Percentiles rank a stretch among this genome's conserved stretches.
Evolutionary conservation across 2,329 filamentous ascomycete species (phyloP).

Genomic region (Leptographium procerum): DNA sequence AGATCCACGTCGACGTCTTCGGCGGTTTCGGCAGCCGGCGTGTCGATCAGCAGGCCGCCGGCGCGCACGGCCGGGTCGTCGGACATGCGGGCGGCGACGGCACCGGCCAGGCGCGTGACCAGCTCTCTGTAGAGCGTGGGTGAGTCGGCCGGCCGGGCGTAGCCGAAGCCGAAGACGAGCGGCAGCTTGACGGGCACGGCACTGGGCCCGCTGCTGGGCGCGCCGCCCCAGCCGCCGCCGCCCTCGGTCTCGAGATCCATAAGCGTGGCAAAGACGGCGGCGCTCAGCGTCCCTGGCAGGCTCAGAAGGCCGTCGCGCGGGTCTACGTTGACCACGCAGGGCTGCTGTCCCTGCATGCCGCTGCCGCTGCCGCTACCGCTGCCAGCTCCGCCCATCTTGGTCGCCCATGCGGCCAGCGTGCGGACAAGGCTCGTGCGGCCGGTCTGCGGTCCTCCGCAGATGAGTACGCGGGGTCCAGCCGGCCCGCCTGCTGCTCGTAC

Average conservation of each 20-base stretch:
- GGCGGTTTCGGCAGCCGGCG: conserved; percentile 49
- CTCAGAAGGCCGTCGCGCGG: conserved; percentile 68
- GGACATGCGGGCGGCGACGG: conserved; percentile 64
- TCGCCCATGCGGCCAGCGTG: conserved; percentile 69
- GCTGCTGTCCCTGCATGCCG: conserved; percentile 40
- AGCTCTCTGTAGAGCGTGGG: conserved; percentile 61
- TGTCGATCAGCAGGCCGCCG: conserved; percentile 78
- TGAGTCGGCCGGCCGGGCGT: conserved; percentile 61
- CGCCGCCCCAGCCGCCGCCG: conserved; percentile 70
- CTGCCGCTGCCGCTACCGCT: neutral
- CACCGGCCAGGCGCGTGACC: conserved; percentile 64
- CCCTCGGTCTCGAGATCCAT: conserved; percentile 71
- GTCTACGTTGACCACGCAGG: conserved; percentile 75
- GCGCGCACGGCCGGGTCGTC: conserved; percentile 61
- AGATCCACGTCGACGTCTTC: conserved; percentile 51
- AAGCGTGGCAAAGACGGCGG: conserved; percentile 75
- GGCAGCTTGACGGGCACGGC: conserved; percentile 84
- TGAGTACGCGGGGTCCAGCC: conserved; percentile 67
- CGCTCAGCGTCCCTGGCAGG: conserved; percentile 71
- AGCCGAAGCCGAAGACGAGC: conserved; percentile 79
- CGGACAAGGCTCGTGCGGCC: conserved; percentile 79
- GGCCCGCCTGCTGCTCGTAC: conserved; percentile 25
- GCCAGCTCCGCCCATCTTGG: conserved; percentile 42
- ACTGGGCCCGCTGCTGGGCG: conserved; percentile 82
- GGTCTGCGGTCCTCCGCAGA: conserved; percentile 65